A percentile compares a stretch with the other conserved stretches of the same genome.
phyloP scores from a whole-genome alignment of 352 stramenopile species.

The Halophytophthora polymorphica region DNA sequence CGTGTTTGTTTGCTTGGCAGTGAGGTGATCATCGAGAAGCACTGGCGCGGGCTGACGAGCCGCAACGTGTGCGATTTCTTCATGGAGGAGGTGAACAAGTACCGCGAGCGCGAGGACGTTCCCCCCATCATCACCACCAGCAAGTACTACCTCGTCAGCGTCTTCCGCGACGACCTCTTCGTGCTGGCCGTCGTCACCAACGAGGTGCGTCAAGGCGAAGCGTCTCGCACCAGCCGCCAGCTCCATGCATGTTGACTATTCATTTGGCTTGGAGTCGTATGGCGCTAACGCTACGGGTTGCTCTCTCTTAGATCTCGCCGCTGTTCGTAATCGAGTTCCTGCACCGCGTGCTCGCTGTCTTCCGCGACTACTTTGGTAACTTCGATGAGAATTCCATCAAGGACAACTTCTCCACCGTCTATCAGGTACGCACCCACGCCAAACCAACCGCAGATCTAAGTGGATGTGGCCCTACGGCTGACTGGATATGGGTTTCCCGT shows the following conservation, averaged over 20 bases:
- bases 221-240: no score
- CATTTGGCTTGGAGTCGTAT: no score
- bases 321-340: slow-evolving; percentile 96
- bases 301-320: slow-evolving; percentile 53
- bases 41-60: slow-evolving; percentile 94
- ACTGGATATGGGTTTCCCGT: no score
- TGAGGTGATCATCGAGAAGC: slow-evolving; percentile 98
- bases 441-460: no score
- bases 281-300: not conserved
- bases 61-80: slow-evolving; percentile 97
- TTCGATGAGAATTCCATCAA: slow-evolving; percentile 97
- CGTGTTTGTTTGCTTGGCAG: slow-evolving; percentile 22
- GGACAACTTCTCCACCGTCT: slow-evolving; percentile 97
- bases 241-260: slow-evolving; percentile 1
- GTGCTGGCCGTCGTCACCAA: slow-evolving; percentile 93
- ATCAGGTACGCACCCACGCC: slow-evolving; percentile 73
- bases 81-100: slow-evolving; percentile 96
- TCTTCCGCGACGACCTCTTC: slow-evolving; percentile 94
- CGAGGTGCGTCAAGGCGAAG: slow-evolving; percentile 59
- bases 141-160: slow-evolving; percentile 91
- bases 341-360: slow-evolving; percentile 94
- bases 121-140: slow-evolving; percentile 84
- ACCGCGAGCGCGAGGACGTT: slow-evolving; percentile 82
- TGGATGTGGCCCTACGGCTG: slow-evolving; percentile 5
- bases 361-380: slow-evolving; percentile 96